Evolutionary conservation across 2,329 filamentous ascomycete genomes (phyloP).

Genomic region (Stylonectria norvegica): DNA sequence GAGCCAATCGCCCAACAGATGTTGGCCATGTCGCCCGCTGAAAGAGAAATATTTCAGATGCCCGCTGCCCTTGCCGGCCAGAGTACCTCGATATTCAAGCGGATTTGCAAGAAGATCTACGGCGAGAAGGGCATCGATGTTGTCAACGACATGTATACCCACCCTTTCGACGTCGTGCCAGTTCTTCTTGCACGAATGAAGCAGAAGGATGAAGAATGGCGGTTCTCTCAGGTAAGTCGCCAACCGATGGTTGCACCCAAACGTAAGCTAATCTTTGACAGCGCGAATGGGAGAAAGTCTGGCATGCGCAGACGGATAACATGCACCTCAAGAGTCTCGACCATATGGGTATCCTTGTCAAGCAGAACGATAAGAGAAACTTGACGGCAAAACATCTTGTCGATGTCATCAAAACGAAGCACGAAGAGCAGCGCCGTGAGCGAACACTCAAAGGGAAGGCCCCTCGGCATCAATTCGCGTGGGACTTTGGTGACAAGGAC

Average conservation of each 20-base stretch:
- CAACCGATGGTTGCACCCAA: no score
- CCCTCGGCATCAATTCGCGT: slow-evolving; percentile 70
- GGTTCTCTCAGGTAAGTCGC: slow-evolving; percentile 64
- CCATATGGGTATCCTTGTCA: slow-evolving; percentile 90
- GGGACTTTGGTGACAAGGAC: slow-evolving; percentile 68
- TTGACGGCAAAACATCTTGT: slow-evolving; percentile 88
- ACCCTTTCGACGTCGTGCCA: slow-evolving; percentile 83
- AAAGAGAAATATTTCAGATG: slow-evolving; percentile 73
- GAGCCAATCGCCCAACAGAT: slow-evolving; percentile 93
- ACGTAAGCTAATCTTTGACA: slow-evolving; percentile 31
- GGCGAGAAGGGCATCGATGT: slow-evolving; percentile 83
- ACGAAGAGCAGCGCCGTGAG: slow-evolving; percentile 81
- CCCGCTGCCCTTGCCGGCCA: slow-evolving; percentile 83
- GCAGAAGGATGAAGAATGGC: slow-evolving; percentile 97
- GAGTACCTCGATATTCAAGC: slow-evolving; percentile 94
- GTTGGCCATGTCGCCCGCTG: slow-evolving; percentile 69
- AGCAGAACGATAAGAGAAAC: slow-evolving; percentile 84
- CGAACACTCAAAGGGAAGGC: slow-evolving; percentile 60
- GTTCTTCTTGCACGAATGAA: slow-evolving; percentile 86
- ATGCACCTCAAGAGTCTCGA: slow-evolving; percentile 96
- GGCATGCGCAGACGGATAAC: slow-evolving; percentile 90
- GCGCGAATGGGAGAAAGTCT: slow-evolving; percentile 98
- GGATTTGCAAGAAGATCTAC: slow-evolving; percentile 97
- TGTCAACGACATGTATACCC: slow-evolving; percentile 78
- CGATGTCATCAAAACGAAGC: slow-evolving; percentile 85